These are phyloP conservation scores for Puccinia novopanici DNA, from an alignment of 1,284 basidiomycete species.

Conservation along the genomic window DNA sequence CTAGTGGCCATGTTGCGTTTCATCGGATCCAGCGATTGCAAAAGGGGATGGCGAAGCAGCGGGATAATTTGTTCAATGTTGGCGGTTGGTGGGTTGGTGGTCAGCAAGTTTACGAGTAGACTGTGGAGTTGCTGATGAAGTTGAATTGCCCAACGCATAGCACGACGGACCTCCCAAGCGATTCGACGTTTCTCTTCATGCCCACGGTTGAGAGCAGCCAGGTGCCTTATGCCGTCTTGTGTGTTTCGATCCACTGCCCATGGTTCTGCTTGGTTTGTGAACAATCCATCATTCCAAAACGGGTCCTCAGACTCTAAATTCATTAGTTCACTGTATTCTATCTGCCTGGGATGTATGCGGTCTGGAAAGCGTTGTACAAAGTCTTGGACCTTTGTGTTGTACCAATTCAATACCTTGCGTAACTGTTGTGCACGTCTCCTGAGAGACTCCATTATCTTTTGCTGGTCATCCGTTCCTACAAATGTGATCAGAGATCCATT, in stretches of 20 bases:
- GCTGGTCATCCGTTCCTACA: background rate
- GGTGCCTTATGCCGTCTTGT: slow-evolving; percentile 5
- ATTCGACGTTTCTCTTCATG: slow-evolving; percentile 1
- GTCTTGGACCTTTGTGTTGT: background rate
- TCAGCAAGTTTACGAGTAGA: background rate
- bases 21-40: background rate
- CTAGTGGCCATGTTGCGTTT: background rate
- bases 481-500: background rate
- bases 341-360: background rate
- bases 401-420: background rate
- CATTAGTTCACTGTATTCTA: background rate
- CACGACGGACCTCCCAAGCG: slow-evolving; percentile 20
- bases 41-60: background rate
- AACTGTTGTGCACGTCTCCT: background rate
- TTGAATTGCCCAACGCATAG: slow-evolving; percentile 14
- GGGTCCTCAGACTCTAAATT: slow-evolving; percentile 7
- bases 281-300: slow-evolving; percentile 33
- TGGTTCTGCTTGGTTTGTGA: background rate
- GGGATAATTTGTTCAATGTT: no score
- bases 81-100: background rate
- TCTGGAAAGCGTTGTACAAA: background rate
- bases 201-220: background rate
- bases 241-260: slow-evolving; percentile 7
- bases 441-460: background rate
- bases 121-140: background rate